Conservation (phyloP, 2,329 filamentous ascomycete species). For the Beauveria rudraprayagi region DNA sequence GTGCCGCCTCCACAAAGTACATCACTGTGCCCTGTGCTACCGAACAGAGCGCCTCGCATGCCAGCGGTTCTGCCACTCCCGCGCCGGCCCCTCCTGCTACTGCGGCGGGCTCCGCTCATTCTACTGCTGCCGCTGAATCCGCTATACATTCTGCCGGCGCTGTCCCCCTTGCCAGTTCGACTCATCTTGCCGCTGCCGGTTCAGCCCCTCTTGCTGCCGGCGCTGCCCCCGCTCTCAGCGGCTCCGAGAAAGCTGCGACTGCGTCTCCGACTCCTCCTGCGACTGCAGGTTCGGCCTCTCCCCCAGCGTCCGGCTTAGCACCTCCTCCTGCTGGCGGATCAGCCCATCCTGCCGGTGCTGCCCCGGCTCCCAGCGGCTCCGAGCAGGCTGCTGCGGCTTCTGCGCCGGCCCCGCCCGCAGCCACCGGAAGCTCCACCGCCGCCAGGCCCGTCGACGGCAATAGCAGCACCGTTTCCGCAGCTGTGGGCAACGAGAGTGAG, state of each 20-base stretch:
- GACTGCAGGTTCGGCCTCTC: no score
- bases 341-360: not conserved
- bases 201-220: not conserved
- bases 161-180: not conserved
- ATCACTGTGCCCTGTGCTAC: constrained; percentile 1
- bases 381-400: not conserved
- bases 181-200: not conserved
- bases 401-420: not conserved
- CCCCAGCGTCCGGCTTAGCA: no score
- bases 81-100: not conserved
- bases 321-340: no score
- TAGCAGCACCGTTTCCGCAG: constrained; percentile 1
- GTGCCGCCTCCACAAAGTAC: constrained; percentile 3
- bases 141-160: no score
- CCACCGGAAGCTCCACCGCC: not conserved
- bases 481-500: not conserved
- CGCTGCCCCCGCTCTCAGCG: not conserved
- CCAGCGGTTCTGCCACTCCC: not conserved
- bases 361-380: not conserved
- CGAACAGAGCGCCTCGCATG: not conserved
- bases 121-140: not conserved
- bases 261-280: no score
- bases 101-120: not conserved
- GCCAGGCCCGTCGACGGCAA: not conserved
- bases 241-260: no score